A percentile compares a stretch with the other conserved stretches of the same genome.
phyloP scores from a whole-genome alignment of 1,139 yeast genomes.

The Candida albicans region DNA sequence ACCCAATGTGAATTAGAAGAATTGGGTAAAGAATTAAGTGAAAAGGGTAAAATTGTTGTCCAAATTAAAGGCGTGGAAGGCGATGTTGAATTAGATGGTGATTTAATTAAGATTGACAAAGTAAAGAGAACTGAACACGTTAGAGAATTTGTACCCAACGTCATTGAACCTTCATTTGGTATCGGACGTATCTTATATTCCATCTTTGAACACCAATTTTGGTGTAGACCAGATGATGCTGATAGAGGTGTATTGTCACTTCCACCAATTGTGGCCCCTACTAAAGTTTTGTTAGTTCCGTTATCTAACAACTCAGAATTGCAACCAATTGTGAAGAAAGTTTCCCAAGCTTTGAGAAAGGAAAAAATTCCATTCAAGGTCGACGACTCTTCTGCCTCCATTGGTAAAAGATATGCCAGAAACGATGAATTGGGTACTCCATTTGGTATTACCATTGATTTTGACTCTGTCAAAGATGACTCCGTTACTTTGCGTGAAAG shows the following conservation, averaged over 20 bases:
- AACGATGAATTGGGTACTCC: conserved; percentile 99
- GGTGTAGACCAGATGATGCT: conserved; percentile 90
- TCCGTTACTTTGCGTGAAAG: conserved; percentile 97
- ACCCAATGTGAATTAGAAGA: conserved; percentile 85
- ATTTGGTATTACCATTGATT: conserved; percentile 96
- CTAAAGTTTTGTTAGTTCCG: conserved; percentile 94
- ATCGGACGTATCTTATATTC: conserved; percentile 96
- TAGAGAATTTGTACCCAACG: conserved; percentile 95
- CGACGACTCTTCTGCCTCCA: conserved; percentile 96
- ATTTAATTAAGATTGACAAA: conserved; percentile 73
- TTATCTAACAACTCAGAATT: conserved; percentile 82
- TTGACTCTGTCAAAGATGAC: conserved; percentile 86
- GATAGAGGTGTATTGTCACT: conserved; percentile 91
- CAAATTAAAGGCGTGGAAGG: conserved; percentile 61
- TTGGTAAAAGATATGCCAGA: conserved; percentile 98
- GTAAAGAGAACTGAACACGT: conserved; percentile 83
- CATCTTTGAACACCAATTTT: conserved; percentile 90
- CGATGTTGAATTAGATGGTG: conserved; percentile 65
- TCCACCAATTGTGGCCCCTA: conserved; percentile 96
- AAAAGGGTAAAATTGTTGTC: conserved; percentile 64
- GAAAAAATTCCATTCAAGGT: conserved; percentile 92
- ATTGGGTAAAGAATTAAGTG: conserved; percentile 65
- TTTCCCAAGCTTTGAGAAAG: conserved; percentile 68
- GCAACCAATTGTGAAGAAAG: conserved; percentile 70
- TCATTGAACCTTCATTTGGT: conserved; percentile 99